Evolutionary conservation across 2,329 filamentous ascomycete genomes (phyloP), one percentile per base, ranked within the genome.

Genomic region (Stemphylium vesicarium): DNA sequence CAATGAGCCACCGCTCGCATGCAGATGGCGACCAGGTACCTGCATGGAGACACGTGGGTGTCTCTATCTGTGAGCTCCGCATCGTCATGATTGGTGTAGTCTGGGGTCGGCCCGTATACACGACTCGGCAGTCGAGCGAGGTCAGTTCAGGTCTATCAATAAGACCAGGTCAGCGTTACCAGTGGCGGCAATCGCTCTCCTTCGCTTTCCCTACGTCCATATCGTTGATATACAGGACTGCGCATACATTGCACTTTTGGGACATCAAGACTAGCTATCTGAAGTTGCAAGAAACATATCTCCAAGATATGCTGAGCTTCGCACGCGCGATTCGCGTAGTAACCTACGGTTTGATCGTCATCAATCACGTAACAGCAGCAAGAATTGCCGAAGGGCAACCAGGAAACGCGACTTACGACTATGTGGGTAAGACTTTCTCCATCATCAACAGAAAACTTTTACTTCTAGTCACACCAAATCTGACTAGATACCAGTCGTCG

Each of bases 401-500:
- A 33, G 45, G 45, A 40, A 18, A 33, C 11, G 45, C 45, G 18
- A 40, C 45, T 15, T 48, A 48, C 20, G 45, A 48, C 10, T 48
- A 48, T n/a, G 36, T 48, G 13, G 45, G 45, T 48, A 48, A 20
- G 32, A n/a, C n/a, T 33, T n/a, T 16, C 13, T 39, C 36, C 20
- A 35, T 33, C 20, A 13, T 8, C n/a, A 40, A 26, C 22, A 31
- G 16, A n/a, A 36, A 8, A n/a, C 26, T 13, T 22, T 43, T n/a
- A 54, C 56, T 4, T 46, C 55, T 15, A 62, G 65, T 51, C 64
- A 57, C 56, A 64, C 66, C 4, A 59, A 64, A 16, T 50, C 68
- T 35, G 65, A 71, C 43, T 63, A 65, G 42, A 57, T 63, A 15
- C 41, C 54, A 62, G 67, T 72, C 8, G 56, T 71, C 13, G 69